Conservation (phyloP, 371 early-diverging fungal species). For the Blakeslea trispora region DNA sequence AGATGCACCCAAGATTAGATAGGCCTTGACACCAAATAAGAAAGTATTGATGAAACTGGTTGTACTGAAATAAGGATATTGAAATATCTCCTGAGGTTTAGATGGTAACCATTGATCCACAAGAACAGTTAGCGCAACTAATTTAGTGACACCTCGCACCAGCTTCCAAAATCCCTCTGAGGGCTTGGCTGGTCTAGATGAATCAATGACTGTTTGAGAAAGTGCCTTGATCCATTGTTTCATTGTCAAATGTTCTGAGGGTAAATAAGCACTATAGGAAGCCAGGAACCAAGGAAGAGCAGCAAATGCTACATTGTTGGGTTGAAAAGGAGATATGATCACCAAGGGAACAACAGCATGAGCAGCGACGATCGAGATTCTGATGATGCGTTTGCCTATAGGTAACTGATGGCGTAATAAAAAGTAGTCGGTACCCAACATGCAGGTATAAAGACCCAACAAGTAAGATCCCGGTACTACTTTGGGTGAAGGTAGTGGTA, state of each 20-base stretch:
- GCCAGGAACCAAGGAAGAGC: constrained; percentile 37
- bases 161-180: constrained; percentile 26
- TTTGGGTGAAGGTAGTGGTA: constrained; percentile 15
- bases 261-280: constrained; percentile 30
- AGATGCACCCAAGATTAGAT: constrained; percentile 16
- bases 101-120: constrained; percentile 26
- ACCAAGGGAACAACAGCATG: constrained; percentile 19
- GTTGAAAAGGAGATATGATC: constrained; percentile 16
- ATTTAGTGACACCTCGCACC: constrained; percentile 23
- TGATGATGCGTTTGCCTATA: constrained; percentile 6
- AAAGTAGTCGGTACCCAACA: constrained; percentile 21
- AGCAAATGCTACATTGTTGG: constrained; percentile 34
- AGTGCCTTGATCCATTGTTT: constrained; percentile 20
- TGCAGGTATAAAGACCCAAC: constrained; percentile 23
- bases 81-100: constrained; percentile 16
- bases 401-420: constrained; percentile 12
- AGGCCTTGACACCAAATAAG: constrained; percentile 22
- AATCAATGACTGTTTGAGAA: constrained; percentile 25
- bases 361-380: constrained; percentile 6
- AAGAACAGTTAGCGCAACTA: constrained; percentile 9
- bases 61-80: constrained; percentile 16
- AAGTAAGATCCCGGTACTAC: constrained; percentile 15
- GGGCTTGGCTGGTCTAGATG: not conserved
- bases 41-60: constrained; percentile 19
- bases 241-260: constrained; percentile 15